phyloP scores from a whole-genome alignment of 352 stramenopile species.

The Pythium insidiosum region DNA sequence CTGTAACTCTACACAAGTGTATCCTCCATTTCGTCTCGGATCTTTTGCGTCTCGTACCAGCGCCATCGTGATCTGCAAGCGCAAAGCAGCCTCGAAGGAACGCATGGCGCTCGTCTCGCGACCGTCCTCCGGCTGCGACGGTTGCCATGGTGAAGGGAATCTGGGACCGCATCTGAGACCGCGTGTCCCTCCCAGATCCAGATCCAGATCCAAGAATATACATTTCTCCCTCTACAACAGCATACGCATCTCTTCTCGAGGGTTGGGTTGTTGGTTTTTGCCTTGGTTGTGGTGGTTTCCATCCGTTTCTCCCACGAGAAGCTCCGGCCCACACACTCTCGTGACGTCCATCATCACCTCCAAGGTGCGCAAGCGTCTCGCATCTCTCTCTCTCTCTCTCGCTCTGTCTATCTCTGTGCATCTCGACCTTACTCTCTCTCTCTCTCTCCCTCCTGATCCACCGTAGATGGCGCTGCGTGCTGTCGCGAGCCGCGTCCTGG shows the following conservation, averaged over 20 bases:
- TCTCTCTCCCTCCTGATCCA: too few species aligned
- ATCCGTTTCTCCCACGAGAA: conserved; percentile 21
- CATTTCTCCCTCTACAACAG: conserved; percentile 4
- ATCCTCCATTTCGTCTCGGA: too few species aligned
- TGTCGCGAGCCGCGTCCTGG: conserved; percentile 6
- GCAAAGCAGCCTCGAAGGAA: conserved; percentile 39
- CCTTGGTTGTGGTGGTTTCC: conserved; percentile 8
- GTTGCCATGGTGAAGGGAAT: too few species aligned
- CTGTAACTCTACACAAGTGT: too few species aligned
- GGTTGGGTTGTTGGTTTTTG: not conserved
- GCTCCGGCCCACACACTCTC: conserved; percentile 2
- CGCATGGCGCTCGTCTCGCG: conserved; percentile 10
- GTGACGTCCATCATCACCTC: too few species aligned
- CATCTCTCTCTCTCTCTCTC: not conserved
- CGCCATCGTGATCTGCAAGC: conserved; percentile 24
- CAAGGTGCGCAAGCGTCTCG: not conserved
- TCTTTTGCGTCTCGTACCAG: too few species aligned
- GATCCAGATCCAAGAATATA: not conserved
- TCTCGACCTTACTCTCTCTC: not conserved
- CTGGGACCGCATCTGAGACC: too few species aligned
- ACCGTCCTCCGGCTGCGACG: too few species aligned
- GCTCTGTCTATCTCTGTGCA: too few species aligned
- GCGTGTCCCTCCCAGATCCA: too few species aligned
- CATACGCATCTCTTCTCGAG: too few species aligned
- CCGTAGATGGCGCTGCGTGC: conserved; percentile 12